Evolutionary conservation across 345 rosid genomes (phyloP), one percentile per base, ranked within the genome.

Genomic region (Melaleuca alternifolia): DNA sequence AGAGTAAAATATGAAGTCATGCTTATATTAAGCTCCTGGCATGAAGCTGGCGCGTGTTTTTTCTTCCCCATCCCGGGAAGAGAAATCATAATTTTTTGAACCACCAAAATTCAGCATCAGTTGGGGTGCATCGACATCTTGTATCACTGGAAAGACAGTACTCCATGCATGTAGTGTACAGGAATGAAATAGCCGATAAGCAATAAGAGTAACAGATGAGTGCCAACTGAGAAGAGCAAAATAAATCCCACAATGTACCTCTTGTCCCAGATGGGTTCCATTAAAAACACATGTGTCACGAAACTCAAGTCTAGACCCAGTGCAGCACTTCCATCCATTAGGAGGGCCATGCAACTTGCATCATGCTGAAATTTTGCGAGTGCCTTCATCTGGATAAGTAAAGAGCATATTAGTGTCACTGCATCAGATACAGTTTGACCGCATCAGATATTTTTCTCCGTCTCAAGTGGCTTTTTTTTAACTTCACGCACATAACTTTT

Each of bases 261-360:
- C 92, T 95, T 93, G 88, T 97, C 99, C 99, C 99, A 97, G 82
- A 97, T 97, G 65, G 98, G 99, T 91, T 97, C 98, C 99, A 97
- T 96, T 86, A 95, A 86, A 89, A 95, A 96, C 8, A 97, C 98
- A 87, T 91, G 92, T 61, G 94, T 93, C 52, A 95, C 99, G 88
- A 97, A 96, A 93, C 99, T 97, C 91, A 97, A 91, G 91, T 97
- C 99, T 87, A 96, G 99, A 91, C 98, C 99, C 88, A 97, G 86
- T 33, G 99, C 99, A 87, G 97, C 96, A 92, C 96, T 97, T 90
- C 98, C 99, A 84, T 97, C 99, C 99, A 97, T 96, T 90, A 96
- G 84, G 87, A 96, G 98, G 86, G 95, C 99, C 94, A 93, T 92
- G 90, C 99, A 94, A 51, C 89, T 88, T 50, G 88, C 87, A 89